A percentile compares a stretch with the other conserved stretches of the same genome.
These are phyloP conservation scores for Ottelia alismoides DNA, from an alignment of 106 monocot genomes.

Conservation along the genomic window DNA sequence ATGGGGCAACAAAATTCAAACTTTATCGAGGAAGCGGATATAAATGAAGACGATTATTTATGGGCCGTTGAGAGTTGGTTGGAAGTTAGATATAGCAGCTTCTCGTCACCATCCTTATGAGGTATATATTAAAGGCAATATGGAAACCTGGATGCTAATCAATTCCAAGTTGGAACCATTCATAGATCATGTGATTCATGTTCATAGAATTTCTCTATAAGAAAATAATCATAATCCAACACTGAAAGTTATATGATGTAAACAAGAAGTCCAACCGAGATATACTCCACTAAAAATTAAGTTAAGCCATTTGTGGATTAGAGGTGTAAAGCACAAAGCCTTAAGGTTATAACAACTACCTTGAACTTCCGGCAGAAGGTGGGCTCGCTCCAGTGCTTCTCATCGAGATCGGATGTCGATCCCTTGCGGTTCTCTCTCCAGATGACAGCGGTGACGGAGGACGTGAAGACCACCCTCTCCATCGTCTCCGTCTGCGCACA, in stretches of 20 bases:
- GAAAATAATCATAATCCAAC: neutral
- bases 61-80: too few species aligned
- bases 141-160: neutral
- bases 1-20: too few species aligned
- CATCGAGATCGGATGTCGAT: slow-evolving; percentile 25
- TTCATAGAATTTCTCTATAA: neutral
- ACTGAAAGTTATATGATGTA: neutral
- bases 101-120: neutral
- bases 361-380: slow-evolving; percentile 68
- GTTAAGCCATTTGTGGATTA: too few species aligned
- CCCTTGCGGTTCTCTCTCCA: slow-evolving; percentile 64
- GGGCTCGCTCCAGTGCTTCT: slow-evolving; percentile 86
- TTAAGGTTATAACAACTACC: slow-evolving; percentile 20
- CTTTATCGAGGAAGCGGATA: too few species aligned
- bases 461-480: slow-evolving; percentile 80
- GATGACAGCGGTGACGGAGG: slow-evolving; percentile 77
- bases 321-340: neutral
- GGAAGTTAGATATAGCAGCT: neutral
- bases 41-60: too few species aligned
- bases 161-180: neutral
- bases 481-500: slow-evolving; percentile 69
- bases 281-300: too few species aligned
- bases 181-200: neutral
- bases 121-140: too few species aligned
- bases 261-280: too few species aligned